Base-by-base conservation (phyloP, 2,329 filamentous ascomycete genomes). In the Zymoseptoria passerinii region DNA sequence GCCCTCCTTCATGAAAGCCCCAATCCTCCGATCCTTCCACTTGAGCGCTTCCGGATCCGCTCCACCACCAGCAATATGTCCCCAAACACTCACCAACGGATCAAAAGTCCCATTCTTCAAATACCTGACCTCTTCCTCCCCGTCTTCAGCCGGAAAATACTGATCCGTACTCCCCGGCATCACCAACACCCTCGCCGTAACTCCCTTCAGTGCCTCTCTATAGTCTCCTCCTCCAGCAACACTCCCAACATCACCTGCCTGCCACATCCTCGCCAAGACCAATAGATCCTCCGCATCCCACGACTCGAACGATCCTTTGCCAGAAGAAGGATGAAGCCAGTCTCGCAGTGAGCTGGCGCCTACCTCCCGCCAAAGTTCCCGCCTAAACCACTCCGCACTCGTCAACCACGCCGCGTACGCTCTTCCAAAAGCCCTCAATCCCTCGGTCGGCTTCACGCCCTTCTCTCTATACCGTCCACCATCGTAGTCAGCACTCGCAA, bases 251-350 rank as follows among this genome's bases (percentile, higher is more conserved):
- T 55, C 53, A 4, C 53, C 53, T 13, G 40, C 44, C 28, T 55
- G 53, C 53, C 53, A 55, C 53, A 55, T 55, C 48, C 53, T 55
- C 53, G 53, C 53, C n/a, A 55, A 16, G 8, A 55, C 53, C 8
- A 55, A 8, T 7, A 55, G 13, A 18, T 55, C 53, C 28, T 55
- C 53, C n/a, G 53, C 18, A 55, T 55, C 53, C 53, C 53, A 55
- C 4, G 13, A 5, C 19, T 55, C 53, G 28, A 28, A 28, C 7
- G 44, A 50, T 8, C 20, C 27, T 4, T 27, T 18, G 2, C 9
- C 20, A 5, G 10, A 16, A 4, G 20, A 3, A 19, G 44, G 40
- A 50, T 55, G 20, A n/a, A 55, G 48, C 53, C 53, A 55, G n/a
- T 55, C 53, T 1, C 50, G 40, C 7, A 55, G 27, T 28, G 40